Percentiles rank a stretch among this genome's conserved stretches.
These are phyloP conservation scores for Falciphora oryzae DNA, from an alignment of 2,329 filamentous ascomycete species.

Conservation along the genomic window DNA sequence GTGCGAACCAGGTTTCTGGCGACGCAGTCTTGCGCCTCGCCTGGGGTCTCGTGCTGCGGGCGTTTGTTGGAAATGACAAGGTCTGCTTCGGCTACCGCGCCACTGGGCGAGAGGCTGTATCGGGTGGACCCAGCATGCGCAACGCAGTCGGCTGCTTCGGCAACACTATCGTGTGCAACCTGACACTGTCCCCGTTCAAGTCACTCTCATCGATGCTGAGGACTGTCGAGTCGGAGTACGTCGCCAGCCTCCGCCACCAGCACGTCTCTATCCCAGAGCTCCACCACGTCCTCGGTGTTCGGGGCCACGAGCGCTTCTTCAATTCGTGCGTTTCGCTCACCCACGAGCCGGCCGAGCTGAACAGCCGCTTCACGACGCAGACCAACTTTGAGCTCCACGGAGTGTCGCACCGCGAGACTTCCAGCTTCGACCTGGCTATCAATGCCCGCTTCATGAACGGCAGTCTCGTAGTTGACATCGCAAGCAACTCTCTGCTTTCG, in stretches of 20 bases:
- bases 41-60: slow-evolving; percentile 52
- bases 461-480: slow-evolving; percentile 37
- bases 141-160: slow-evolving; percentile 42
- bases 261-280: slow-evolving; percentile 40
- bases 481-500: slow-evolving; percentile 36
- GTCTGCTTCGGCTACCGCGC: slow-evolving; percentile 51
- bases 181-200: slow-evolving; percentile 26
- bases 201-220: slow-evolving; percentile 28
- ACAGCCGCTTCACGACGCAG: slow-evolving; percentile 26
- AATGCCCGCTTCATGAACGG: slow-evolving; percentile 37
- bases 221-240: slow-evolving; percentile 26
- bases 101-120: slow-evolving; percentile 37
- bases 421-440: slow-evolving; percentile 41
- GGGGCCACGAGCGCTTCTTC: slow-evolving; percentile 36
- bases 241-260: slow-evolving; percentile 32
- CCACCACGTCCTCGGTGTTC: slow-evolving; percentile 38
- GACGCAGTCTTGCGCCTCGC: slow-evolving; percentile 51
- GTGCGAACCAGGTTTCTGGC: slow-evolving; percentile 34
- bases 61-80: slow-evolving; percentile 45
- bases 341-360: slow-evolving; percentile 31
- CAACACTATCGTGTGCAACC: slow-evolving; percentile 29
- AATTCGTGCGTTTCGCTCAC: slow-evolving; percentile 46
- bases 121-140: slow-evolving; percentile 28
- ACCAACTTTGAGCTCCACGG: slow-evolving; percentile 26
- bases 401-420: slow-evolving; percentile 34